Base-by-base conservation (phyloP, 345 rosid species). In the Eucalyptus pauciflora region DNA sequence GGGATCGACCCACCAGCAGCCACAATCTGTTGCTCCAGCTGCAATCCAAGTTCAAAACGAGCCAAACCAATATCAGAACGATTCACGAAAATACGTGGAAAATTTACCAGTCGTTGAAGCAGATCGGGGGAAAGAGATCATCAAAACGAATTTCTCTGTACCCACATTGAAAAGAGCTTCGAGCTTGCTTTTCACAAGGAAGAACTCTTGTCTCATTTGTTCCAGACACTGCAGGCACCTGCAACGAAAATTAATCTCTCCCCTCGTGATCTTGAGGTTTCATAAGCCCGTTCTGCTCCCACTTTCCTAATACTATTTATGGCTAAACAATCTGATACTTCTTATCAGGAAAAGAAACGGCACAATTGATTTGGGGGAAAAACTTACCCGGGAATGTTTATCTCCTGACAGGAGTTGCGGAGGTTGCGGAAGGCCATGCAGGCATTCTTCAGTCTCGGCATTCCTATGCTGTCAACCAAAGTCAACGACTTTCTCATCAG, bases 1-100 rank as follows among this genome's bases (percentile, higher is more conserved):
- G 98, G 97, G 91, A 95, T 90, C 33, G 96, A 89, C 90, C 99
- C 98, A 88, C 99, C 99, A 86, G 96, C 96, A 27, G 98, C 97
- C 92, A 94, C 94, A 87, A 97, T 94, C 90, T 97, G 98, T 89
- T 94, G 96, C 96, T 97, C 99, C 93, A 95, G 87, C 99, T 97
- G 95, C 92, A 90, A 86, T 31, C 45, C 5, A 89, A 16, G 24
- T 33, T 69, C 43, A 20, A 33, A 69, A 69, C 20, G 18, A 33
- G 24, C 80, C 41, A 41, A 91, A 91, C 79, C 13, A 52, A 89
- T 87, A 46, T 87, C 24, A 49, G 51, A 69, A 37, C 60, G 46
- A 87, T 76, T 7, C 10, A 29, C 45, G 25, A 71, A 49, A 16
- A 64, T 2, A 13, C 24, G 31, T 17, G 43, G 43, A 69, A 69